Conservation (phyloP, 768 basidiomycete genomes). For the Glaciozyma antarctica region DNA sequence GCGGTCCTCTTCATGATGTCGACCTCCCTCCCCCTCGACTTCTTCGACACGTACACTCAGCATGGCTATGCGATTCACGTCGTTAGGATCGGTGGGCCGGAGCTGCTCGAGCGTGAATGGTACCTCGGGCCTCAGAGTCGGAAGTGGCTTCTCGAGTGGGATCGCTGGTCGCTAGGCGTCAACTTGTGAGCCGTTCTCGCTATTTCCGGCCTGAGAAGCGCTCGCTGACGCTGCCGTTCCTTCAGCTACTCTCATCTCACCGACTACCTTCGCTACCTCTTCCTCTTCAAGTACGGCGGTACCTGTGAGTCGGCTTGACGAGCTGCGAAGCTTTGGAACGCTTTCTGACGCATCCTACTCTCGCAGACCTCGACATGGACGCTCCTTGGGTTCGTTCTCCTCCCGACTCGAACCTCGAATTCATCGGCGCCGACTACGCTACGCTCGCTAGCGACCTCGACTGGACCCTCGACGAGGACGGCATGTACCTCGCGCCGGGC, state of each 20-base stretch:
- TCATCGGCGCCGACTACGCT: conserved; percentile 21
- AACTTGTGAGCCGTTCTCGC: conserved; percentile 14
- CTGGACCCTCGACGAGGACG: conserved; percentile 32
- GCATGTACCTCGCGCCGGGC: conserved; percentile 22
- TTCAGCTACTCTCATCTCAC: conserved; percentile 23
- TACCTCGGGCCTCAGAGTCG: conserved; percentile 20
- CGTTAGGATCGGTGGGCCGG: conserved; percentile 16
- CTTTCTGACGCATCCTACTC: too few species aligned
- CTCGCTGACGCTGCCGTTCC: not conserved
- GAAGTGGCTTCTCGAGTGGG: conserved; percentile 26
- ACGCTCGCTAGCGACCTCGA: conserved; percentile 19
- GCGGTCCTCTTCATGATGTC: conserved; percentile 24
- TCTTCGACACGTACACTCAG: conserved; percentile 12
- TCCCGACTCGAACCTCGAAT: conserved; percentile 25
- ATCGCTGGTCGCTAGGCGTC: conserved; percentile 17
- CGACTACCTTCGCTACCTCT: conserved; percentile 28
- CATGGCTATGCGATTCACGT: conserved; percentile 26
- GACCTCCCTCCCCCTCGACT: conserved; percentile 19
- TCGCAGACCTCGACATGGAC: conserved; percentile 25
- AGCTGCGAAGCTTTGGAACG: too few species aligned
- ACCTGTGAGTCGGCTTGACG: conserved; percentile 12
- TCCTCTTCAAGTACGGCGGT: conserved; percentile 27
- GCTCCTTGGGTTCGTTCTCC: conserved; percentile 25
- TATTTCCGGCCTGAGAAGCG: too few species aligned
- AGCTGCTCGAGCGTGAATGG: conserved; percentile 21